Evolutionary conservation across 306 rosid species (phyloP), one percentile per base, ranked within the genome.

Genomic region (Ormosia semicastrata): DNA sequence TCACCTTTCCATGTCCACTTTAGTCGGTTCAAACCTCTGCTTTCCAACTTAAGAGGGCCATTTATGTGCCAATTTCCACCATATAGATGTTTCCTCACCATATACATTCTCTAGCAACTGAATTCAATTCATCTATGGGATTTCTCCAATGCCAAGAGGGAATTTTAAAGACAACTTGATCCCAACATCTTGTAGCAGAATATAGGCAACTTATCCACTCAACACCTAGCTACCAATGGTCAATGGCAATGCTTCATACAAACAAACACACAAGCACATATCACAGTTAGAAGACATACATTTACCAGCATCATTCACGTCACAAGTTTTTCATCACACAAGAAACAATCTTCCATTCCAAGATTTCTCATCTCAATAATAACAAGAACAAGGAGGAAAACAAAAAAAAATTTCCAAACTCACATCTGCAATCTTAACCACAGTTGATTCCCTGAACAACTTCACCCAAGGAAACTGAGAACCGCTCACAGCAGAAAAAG

Each of bases 401-500:
- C 24, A 24, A 24, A 24, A 24, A 24, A 24, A 24, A 24, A 24
- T 66, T 63, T 43, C 33, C 12, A 81, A 66, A 92, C 99, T 92
- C 91, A 95, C 99, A 82, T 95, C 98, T 13, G 88, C 88, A 33
- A 90, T 85, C 94, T 92, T 93, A 15, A 88, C 91, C 73, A 95
- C 92, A 7, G 93, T 14, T 58, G 97, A 90, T 77, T 95, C 99
- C 86, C 90, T 85, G 74, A 95, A 83, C 87, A 87, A 49, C 85
- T 93, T 93, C 86, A 93, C 79, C 99, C 99, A 95, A 4, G 99
- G 98, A 90, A 95, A 95, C 84, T 95, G 98, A 64, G 99, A 79
- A 11, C 92, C 87, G 76, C 77, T 82, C 83, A 95, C 99, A 8
- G 88, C 86, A 63, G 94, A 82, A 78, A 95, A 95, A 49, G 98